Conservation (phyloP, 306 rosid genomes). For the Fagus sylvatica region DNA sequence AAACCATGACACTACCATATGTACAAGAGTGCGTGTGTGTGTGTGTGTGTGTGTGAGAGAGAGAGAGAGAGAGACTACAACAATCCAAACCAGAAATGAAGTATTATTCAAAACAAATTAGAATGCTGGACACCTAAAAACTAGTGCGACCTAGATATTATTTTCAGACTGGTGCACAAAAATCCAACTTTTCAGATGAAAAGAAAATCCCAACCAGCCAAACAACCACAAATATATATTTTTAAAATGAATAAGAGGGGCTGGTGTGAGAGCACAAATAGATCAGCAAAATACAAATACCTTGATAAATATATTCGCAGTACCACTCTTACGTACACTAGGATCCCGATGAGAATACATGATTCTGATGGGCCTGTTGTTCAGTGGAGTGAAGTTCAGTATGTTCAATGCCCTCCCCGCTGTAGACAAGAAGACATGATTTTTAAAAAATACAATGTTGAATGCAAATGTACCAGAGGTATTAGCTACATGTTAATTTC, state of each 20-base stretch:
- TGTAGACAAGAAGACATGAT: background rate
- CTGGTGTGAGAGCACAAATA: background rate
- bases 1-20: too few species aligned
- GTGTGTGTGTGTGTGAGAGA: too few species aligned
- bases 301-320: conserved; percentile 68
- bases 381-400: conserved; percentile 64
- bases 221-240: background rate
- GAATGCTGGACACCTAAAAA: background rate
- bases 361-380: conserved; percentile 55
- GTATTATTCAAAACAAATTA: background rate
- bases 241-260: background rate
- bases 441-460: background rate
- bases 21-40: too few species aligned
- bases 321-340: conserved; percentile 64
- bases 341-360: conserved; percentile 77
- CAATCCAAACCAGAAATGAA: background rate
- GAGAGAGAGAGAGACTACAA: background rate
- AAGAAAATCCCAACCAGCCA: background rate
- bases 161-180: background rate
- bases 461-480: background rate
- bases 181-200: background rate
- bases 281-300: conserved; percentile 14
- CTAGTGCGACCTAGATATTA: background rate
- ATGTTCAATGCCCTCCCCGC: conserved; percentile 42
- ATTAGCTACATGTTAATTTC: background rate